Base-by-base conservation (phyloP, 208 protist species). In the Blastocrithidia nonstop region DNA sequence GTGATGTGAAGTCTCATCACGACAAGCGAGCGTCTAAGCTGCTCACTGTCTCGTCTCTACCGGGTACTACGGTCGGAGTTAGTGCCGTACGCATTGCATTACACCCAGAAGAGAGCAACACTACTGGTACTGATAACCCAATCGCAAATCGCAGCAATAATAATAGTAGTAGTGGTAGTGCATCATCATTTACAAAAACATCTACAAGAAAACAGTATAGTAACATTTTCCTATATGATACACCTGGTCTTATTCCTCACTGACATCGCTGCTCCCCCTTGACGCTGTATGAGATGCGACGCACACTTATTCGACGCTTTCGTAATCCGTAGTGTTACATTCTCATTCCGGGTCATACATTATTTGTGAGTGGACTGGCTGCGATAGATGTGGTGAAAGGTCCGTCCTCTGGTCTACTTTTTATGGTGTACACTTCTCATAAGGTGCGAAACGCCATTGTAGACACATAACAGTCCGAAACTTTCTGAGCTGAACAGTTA, bases 151-250 rank as follows among this genome's bases (percentile, higher is more conserved):
- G 13, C 13, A 13, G 13, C 13, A 13, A 11, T 11, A 35, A n/a
- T 33, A 21, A 13, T 33, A 25, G 32, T 39, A 5, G 5, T 13
- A 22, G 11, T 23, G 9, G 11, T 8, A 5, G 11, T 13, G 9
- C 24, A 22, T 32, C 3, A 40, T 57, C 36, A 24, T 29, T 53
- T 51, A 63, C 66, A 9, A n/a, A n/a, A n/a, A n/a, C n/a, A n/a
- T n/a, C n/a, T n/a, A n/a, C n/a, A n/a, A n/a, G n/a, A n/a, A n/a
- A n/a, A n/a, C n/a, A n/a, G n/a, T n/a, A n/a, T n/a, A n/a, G n/a
- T n/a, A n/a, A n/a, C n/a, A n/a, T n/a, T n/a, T 88, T 70, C 53
- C 49, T 94, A 17, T 94, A 82, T 63, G 85, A 94, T 59, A 94
- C 85, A 3, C 85, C 85, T 0, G 85, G 85, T 0, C 54, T 94